Percentiles rank a stretch among this genome's conserved stretches.
phyloP scores from a whole-genome alignment of 192 early-diverging fungal species.

The Podila horticola region DNA sequence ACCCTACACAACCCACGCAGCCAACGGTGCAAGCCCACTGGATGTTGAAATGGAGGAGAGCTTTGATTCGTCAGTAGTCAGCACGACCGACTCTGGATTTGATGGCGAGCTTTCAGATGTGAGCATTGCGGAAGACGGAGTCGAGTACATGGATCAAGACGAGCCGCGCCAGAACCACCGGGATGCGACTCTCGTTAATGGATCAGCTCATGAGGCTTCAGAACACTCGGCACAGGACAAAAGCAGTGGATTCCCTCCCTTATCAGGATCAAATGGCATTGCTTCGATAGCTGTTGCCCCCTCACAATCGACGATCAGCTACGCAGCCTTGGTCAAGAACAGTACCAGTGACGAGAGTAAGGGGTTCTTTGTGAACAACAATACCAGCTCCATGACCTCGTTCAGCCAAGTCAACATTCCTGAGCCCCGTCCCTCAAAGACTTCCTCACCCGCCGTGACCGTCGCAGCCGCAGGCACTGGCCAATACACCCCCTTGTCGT shows the following conservation, averaged over 20 bases:
- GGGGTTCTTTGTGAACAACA: neutral
- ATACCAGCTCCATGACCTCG: slow-evolving; percentile 29
- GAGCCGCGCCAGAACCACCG: neutral
- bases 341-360: neutral
- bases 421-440: slow-evolving; percentile 8
- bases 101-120: slow-evolving; percentile 18
- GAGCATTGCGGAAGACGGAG: neutral
- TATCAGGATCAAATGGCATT: neutral
- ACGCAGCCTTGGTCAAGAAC: slow-evolving; percentile 35
- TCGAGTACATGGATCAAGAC: neutral
- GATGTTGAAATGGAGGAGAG: slow-evolving; percentile 39
- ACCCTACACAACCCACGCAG: slow-evolving; percentile 9
- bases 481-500: neutral
- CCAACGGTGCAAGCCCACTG: slow-evolving; percentile 26
- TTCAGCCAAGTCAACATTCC: slow-evolving; percentile 43
- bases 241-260: slow-evolving; percentile 1
- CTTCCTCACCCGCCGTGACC: slow-evolving; percentile 14
- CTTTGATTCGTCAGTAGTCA: slow-evolving; percentile 2
- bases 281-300: neutral
- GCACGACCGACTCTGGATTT: slow-evolving; percentile 2
- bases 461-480: slow-evolving; percentile 17
- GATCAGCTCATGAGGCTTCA: neutral
- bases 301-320: slow-evolving; percentile 16
- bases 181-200: neutral
- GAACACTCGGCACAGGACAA: neutral